A percentile compares a stretch with the other conserved stretches of the same genome.
Conservation (phyloP, 1,284 basidiomycete species). For the Wolfiporia cocos region DNA sequence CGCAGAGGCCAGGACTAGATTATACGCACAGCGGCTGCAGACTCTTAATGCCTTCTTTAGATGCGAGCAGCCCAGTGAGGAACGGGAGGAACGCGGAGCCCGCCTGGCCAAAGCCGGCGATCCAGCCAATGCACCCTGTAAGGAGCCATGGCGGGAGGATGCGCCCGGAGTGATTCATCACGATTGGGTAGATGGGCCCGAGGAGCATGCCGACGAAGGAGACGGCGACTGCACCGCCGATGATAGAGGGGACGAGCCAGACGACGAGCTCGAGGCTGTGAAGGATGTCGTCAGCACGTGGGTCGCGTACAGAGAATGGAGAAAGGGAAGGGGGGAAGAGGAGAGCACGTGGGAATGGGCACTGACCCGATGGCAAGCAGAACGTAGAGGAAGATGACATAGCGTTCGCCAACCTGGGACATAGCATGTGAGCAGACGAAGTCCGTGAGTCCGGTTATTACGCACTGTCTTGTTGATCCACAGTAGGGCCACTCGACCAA, state of each 20-base stretch:
- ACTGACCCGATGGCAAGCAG: slow-evolving; percentile 31
- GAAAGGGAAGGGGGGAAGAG: too few relatives aligned
- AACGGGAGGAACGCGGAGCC: slow-evolving; percentile 52
- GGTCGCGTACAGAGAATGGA: neutral
- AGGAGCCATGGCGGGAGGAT: slow-evolving; percentile 47
- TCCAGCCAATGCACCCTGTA: slow-evolving; percentile 54
- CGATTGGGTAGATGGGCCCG: slow-evolving; percentile 49
- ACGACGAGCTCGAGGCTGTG: slow-evolving; percentile 47
- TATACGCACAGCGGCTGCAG: slow-evolving; percentile 17
- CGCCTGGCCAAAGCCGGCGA: slow-evolving; percentile 46
- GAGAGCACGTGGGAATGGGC: neutral
- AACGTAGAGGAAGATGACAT: slow-evolving; percentile 33
- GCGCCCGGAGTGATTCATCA: slow-evolving; percentile 42
- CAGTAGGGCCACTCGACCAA: slow-evolving; percentile 39
- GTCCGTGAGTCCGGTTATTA: neutral
- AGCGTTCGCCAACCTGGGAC: slow-evolving; percentile 35
- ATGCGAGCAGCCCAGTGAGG: slow-evolving; percentile 47
- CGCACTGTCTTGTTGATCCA: slow-evolving; percentile 44
- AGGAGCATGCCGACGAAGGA: slow-evolving; percentile 47
- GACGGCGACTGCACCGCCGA: slow-evolving; percentile 47
- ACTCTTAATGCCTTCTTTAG: slow-evolving; percentile 31
- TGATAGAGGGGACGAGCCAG: slow-evolving; percentile 54
- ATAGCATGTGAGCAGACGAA: neutral
- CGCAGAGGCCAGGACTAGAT: slow-evolving; percentile 1
- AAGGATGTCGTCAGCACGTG: neutral